These are phyloP conservation scores for Calocybe cyanea DNA, from an alignment of 768 basidiomycete genomes.

Conservation along the genomic window DNA sequence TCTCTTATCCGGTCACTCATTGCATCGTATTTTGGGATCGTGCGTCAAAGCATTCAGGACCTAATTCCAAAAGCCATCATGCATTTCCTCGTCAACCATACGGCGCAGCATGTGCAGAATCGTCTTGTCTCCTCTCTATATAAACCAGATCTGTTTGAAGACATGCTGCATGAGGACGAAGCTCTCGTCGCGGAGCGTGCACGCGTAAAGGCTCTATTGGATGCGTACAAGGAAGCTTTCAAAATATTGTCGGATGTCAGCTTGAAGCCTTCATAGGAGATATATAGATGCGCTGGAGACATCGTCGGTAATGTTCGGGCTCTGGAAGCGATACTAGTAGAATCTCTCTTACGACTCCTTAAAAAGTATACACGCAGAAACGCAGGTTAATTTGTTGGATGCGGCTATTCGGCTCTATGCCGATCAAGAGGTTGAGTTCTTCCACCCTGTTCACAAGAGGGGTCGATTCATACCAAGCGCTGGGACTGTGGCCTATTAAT, in stretches of 20 bases:
- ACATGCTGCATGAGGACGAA: conserved; percentile 94
- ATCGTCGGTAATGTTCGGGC: conserved; percentile 14
- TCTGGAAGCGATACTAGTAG: conserved; percentile 11
- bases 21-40: conserved; percentile 92
- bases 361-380: neutral
- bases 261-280: conserved; percentile 58
- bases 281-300: conserved; percentile 5
- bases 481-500: too few relatives aligned
- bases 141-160: conserved; percentile 89
- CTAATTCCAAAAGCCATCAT: conserved; percentile 97
- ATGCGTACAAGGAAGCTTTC: conserved; percentile 95
- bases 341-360: conserved; percentile 3
- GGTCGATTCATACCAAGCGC: too few relatives aligned
- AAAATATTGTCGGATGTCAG: conserved; percentile 82
- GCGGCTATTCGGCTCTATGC: too few relatives aligned
- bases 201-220: conserved; percentile 89
- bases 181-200: conserved; percentile 89
- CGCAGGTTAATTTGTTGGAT: too few relatives aligned
- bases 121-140: conserved; percentile 92
- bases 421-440: too few relatives aligned
- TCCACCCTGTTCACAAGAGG: too few relatives aligned
- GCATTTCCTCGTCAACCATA: conserved; percentile 96
- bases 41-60: conserved; percentile 95
- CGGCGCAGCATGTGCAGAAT: conserved; percentile 96
- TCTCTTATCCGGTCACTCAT: conserved; percentile 92